A percentile compares a stretch with the other conserved stretches of the same genome.
These are phyloP conservation scores for Zychaea mexicana DNA, from an alignment of 371 early-diverging fungal species.

Conservation along the genomic window DNA sequence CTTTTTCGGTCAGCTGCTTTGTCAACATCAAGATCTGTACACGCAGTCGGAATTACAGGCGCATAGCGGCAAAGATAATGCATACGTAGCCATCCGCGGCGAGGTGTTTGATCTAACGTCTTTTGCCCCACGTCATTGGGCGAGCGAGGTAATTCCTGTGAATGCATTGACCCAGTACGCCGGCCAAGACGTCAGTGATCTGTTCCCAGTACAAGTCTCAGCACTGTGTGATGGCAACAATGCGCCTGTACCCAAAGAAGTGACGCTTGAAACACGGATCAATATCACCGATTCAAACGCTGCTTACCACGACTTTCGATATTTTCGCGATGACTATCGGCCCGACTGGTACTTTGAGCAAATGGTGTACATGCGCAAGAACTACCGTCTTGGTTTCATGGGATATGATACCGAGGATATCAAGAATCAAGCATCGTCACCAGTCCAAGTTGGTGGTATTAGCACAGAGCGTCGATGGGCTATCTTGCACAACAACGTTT, in stretches of 20 bases:
- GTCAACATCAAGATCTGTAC: conserved; percentile 81
- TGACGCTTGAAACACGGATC: conserved; percentile 39
- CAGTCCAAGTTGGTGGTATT: conserved; percentile 43
- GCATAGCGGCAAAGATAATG: conserved; percentile 42
- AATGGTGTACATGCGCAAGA: conserved; percentile 29
- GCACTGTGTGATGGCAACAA: conserved; percentile 48
- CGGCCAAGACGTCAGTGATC: conserved; percentile 67
- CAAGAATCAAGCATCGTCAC: conserved; percentile 25
- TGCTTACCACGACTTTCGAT: conserved; percentile 27
- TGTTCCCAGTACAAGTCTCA: conserved; percentile 80
- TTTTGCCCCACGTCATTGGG: conserved; percentile 64
- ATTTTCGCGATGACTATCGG: conserved; percentile 28
- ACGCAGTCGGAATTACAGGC: conserved; percentile 53
- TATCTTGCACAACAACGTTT: conserved; percentile 42
- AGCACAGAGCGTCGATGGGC: conserved; percentile 48
- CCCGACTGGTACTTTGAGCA: conserved; percentile 39
- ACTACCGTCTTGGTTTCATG: conserved; percentile 37
- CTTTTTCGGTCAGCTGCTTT: conserved; percentile 80
- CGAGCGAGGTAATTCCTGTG: conserved; percentile 47
- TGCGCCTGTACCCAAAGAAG: conserved; percentile 35
- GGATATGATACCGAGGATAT: conserved; percentile 39
- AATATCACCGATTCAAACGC: conserved; percentile 48
- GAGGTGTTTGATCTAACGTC: conserved; percentile 73
- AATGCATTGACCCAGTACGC: conserved; percentile 58
- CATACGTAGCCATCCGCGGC: conserved; percentile 69